phyloP scores from a whole-genome alignment of 2,329 filamentous ascomycete species.

The Coniochaeta hoffmannii region DNA sequence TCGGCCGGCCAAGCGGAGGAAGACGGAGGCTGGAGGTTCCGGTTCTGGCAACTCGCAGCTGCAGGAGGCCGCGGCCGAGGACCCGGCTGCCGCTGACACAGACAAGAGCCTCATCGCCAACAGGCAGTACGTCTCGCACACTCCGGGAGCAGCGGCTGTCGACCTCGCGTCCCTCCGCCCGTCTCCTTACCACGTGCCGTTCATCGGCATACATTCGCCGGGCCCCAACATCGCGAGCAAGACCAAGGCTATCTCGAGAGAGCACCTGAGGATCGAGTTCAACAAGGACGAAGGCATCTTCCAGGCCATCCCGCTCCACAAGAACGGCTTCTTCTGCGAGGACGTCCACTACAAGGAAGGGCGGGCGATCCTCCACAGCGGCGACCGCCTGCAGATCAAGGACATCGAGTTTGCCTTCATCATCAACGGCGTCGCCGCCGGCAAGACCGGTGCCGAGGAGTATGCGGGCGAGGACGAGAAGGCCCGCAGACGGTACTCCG shows the following conservation, averaged over 20 bases:
- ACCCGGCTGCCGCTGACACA: slow-evolving; percentile 15
- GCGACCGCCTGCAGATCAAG: slow-evolving; percentile 64
- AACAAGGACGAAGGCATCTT: slow-evolving; percentile 57
- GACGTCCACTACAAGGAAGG: slow-evolving; percentile 49
- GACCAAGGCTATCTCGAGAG: slow-evolving; percentile 66
- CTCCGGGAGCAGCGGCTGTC: slow-evolving; percentile 49
- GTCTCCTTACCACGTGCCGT: slow-evolving; percentile 53
- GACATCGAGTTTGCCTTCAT: slow-evolving; percentile 61
- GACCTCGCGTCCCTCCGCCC: slow-evolving; percentile 54
- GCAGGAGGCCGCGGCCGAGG: slow-evolving; percentile 8
- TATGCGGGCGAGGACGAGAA: slow-evolving; percentile 39
- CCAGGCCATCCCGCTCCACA: slow-evolving; percentile 53
- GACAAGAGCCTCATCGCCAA: slow-evolving; percentile 44
- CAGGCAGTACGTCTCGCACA: slow-evolving; percentile 53
- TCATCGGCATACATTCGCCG: slow-evolving; percentile 67
- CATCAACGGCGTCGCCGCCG: slow-evolving; percentile 55
- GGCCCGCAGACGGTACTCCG: slow-evolving; percentile 39
- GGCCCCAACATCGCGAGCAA: slow-evolving; percentile 51
- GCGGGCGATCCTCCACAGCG: slow-evolving; percentile 52
- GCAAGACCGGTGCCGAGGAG: slow-evolving; percentile 51
- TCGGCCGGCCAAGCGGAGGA: slow-evolving; percentile 39
- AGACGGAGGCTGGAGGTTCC: slow-evolving; percentile 30
- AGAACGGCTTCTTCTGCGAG: slow-evolving; percentile 64
- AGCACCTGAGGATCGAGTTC: slow-evolving; percentile 67
- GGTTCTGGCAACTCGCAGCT: slow-evolving; percentile 14